phyloP scores from a whole-genome alignment of 345 rosid genomes.

The Sonneratia alba region DNA sequence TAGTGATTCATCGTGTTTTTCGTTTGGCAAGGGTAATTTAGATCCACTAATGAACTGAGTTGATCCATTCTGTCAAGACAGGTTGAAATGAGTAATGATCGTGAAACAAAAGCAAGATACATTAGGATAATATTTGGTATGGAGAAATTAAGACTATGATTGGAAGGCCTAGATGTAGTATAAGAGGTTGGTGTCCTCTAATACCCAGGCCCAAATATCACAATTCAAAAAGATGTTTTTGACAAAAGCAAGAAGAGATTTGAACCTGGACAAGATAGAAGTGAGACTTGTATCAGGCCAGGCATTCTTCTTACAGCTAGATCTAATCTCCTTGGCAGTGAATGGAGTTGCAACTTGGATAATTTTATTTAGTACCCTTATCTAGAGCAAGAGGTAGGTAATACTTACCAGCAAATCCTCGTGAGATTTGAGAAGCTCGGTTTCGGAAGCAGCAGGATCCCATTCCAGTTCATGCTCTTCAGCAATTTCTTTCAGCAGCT shows the following conservation, averaged over 20 bases:
- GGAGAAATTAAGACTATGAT: neutral
- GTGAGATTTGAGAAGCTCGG: conserved; percentile 68
- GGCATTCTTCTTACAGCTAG: too few relatives aligned
- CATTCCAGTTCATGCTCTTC: conserved; percentile 89
- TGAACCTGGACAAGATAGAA: too few relatives aligned
- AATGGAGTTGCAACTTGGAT: neutral
- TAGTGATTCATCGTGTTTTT: conserved; percentile 48
- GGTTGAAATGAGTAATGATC: neutral
- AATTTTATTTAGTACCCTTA: too few relatives aligned
- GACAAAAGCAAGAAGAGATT: too few relatives aligned
- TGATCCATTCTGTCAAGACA: conserved; percentile 54
- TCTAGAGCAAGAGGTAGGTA: neutral
- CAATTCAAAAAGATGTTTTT: too few relatives aligned
- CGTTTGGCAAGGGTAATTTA: conserved; percentile 55
- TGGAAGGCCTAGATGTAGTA: too few relatives aligned
- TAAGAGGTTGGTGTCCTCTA: too few relatives aligned
- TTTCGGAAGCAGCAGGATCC: conserved; percentile 84
- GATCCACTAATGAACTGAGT: conserved; percentile 63
- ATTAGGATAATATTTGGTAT: neutral
- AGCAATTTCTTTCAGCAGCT: conserved; percentile 89
- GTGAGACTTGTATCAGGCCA: too few relatives aligned
- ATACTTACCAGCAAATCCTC: conserved; percentile 82
- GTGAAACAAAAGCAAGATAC: conserved; percentile 12
- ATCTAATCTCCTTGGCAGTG: too few relatives aligned
- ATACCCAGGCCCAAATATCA: too few relatives aligned